These are phyloP conservation scores for Rhododendron kiyosumense DNA, from an alignment of 148 eudicot species.

Conservation along the genomic window DNA sequence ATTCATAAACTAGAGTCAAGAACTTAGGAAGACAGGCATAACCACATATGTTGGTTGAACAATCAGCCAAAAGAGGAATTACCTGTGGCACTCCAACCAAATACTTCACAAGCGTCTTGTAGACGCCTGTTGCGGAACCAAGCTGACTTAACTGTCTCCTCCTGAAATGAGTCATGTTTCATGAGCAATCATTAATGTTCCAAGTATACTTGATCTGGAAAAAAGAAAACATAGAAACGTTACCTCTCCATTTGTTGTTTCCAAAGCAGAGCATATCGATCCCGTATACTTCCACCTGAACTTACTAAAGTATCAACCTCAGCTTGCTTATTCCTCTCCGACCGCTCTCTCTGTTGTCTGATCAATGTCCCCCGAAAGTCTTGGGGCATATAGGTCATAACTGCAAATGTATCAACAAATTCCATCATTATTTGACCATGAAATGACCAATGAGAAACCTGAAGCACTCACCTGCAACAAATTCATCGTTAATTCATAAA, in stretches of 20 bases:
- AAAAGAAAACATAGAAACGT: neutral
- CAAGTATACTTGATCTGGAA: neutral
- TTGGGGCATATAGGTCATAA: slow-evolving; percentile 98
- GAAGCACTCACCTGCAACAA: neutral
- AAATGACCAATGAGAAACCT: neutral
- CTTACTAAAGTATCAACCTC: slow-evolving; percentile 74
- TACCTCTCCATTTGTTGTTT: slow-evolving; percentile 98
- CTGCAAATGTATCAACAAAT: slow-evolving; percentile 38
- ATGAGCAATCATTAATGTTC: slow-evolving; percentile 2
- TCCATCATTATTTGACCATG: neutral
- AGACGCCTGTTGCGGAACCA: slow-evolving; percentile 98
- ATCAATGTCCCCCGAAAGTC: slow-evolving; percentile 92
- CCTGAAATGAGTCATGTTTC: slow-evolving; percentile 39
- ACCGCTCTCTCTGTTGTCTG: slow-evolving; percentile 92
- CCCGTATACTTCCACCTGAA: slow-evolving; percentile 86
- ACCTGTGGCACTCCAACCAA: slow-evolving; percentile 99
- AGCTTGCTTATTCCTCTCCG: slow-evolving; percentile 91
- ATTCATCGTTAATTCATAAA: neutral
- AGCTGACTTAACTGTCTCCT: slow-evolving; percentile 89
- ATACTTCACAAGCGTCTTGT: slow-evolving; percentile 91
- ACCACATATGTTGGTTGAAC: neutral
- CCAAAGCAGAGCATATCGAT: slow-evolving; percentile 88
- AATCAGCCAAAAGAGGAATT: neutral
- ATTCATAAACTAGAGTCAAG: neutral
- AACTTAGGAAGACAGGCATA: neutral